A percentile compares a stretch with the other conserved stretches of the same genome.
Evolutionary conservation across 2,329 filamentous ascomycete genomes (phyloP).

Genomic region (Penicillium sp.): DNA sequence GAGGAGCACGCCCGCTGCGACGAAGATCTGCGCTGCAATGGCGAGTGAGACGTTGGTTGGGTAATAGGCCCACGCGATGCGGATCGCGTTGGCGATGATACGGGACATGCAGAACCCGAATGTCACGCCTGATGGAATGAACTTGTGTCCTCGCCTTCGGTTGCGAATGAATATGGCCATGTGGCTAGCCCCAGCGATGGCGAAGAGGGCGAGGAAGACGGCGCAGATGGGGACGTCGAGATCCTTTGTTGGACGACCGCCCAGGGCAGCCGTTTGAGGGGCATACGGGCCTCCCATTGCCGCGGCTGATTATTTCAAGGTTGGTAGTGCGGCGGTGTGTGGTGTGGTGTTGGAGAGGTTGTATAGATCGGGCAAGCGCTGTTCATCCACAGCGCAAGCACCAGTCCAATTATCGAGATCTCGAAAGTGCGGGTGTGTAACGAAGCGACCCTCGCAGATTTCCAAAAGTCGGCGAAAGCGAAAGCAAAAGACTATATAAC

Average conservation of each 20-base stretch:
- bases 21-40: slow-evolving; percentile 65
- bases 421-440: background rate
- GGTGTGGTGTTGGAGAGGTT: background rate
- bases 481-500: background rate
- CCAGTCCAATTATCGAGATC: background rate
- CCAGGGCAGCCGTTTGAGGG: slow-evolving; percentile 30
- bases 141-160: slow-evolving; percentile 45
- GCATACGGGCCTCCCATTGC: slow-evolving; percentile 31
- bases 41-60: slow-evolving; percentile 47
- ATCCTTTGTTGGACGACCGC: slow-evolving; percentile 52
- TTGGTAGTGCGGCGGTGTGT: background rate
- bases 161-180: slow-evolving; percentile 49
- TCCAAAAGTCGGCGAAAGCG: background rate
- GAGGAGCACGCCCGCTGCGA: slow-evolving; percentile 70
- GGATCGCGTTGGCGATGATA: slow-evolving; percentile 48
- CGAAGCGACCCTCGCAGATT: background rate
- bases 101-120: slow-evolving; percentile 54
- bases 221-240: slow-evolving; percentile 65
- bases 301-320: background rate
- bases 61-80: slow-evolving; percentile 56
- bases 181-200: slow-evolving; percentile 42
- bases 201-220: slow-evolving; percentile 57
- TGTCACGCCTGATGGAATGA: slow-evolving; percentile 45
- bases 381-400: background rate
- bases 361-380: background rate